Percentiles rank a stretch among this genome's conserved stretches.
phyloP scores from a whole-genome alignment of 139 green algal genomes.

The Astrephomene gubernaculifera region DNA sequence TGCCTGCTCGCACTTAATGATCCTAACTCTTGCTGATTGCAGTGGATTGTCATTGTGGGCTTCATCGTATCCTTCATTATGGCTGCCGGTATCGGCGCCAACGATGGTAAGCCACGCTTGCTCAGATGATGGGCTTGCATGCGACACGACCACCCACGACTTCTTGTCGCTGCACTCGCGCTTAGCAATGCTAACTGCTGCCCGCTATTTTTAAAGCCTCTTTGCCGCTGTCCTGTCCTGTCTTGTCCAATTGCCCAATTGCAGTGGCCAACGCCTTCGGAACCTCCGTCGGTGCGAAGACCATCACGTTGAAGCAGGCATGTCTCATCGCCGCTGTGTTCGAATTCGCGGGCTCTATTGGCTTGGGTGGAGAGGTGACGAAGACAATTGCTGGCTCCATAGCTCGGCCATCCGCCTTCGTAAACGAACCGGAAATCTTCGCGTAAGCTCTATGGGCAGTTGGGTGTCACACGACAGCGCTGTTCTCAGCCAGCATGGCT shows the following conservation, averaged over 20 bases:
- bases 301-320: constrained; percentile 53
- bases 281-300: constrained; percentile 62
- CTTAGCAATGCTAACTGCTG: too few species aligned
- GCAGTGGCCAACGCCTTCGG: constrained; percentile 64
- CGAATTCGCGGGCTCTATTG: constrained; percentile 64
- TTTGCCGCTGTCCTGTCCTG: too few species aligned
- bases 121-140: background rate
- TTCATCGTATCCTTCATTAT: constrained; percentile 28
- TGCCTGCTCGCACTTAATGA: too few species aligned
- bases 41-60: constrained; percentile 26
- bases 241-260: too few species aligned
- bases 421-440: constrained; percentile 33
- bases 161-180: too few species aligned
- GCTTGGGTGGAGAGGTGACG: constrained; percentile 57
- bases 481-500: too few species aligned
- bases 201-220: too few species aligned
- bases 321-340: constrained; percentile 55
- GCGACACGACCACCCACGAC: too few species aligned
- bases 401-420: constrained; percentile 27
- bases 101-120: constrained; percentile 26
- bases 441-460: background rate
- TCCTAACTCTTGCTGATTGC: background rate
- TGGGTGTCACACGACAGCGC: background rate
- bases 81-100: constrained; percentile 13
- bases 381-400: constrained; percentile 57